Evolutionary conservation across 139 green algal species (phyloP), one percentile per base, ranked within the genome.

Genomic region (Chlamydomonas sphaeroides): DNA sequence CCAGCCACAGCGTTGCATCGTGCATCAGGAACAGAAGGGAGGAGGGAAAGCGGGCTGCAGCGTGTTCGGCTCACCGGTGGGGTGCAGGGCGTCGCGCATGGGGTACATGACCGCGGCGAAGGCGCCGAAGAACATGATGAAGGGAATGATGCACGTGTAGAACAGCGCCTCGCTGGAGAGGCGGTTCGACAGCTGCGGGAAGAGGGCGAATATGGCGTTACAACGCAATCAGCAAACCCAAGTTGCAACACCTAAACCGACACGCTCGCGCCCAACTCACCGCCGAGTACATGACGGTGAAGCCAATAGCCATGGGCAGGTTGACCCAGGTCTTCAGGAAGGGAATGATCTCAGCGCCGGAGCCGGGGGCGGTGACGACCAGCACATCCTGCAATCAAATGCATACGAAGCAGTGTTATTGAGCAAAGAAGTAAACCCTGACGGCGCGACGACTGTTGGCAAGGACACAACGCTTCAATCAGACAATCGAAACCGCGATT

Each of bases 281-380:
- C 88, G 94, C 93, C n/a, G 95, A 92, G 78, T 98, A 99, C 38
- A 97, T 41, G 0, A 98, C 78, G 45, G 95, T 98, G 94, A 99
- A 99, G 49, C 89, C 97, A 70, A 99, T 96, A 33, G 96, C 95
- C 93, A 97, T 95, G 68, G 96, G 95, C 85, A 98, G 86, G 90
- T 98, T 99, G 39, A 99, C 95, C 93, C 94, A 99, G 21, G 96
- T 99, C 92, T 99, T 99, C 61, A 99, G 88, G 89, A 99, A 99
- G 42, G 97, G 97, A 79, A 99, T 99, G 84, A 98, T 96, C 90
- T 99, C 97, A 5, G 96, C 97, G 45, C 96, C 96, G 36, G 92
- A 97, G 72, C 97, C 97, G 36, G 96, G 96, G n/a, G 97, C 97
- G 42, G 97, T 99, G 18, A 99, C 97, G 36, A 99, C 97, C 82